phyloP scores from a whole-genome alignment of 805 yeast species.

The Candida argentea region DNA sequence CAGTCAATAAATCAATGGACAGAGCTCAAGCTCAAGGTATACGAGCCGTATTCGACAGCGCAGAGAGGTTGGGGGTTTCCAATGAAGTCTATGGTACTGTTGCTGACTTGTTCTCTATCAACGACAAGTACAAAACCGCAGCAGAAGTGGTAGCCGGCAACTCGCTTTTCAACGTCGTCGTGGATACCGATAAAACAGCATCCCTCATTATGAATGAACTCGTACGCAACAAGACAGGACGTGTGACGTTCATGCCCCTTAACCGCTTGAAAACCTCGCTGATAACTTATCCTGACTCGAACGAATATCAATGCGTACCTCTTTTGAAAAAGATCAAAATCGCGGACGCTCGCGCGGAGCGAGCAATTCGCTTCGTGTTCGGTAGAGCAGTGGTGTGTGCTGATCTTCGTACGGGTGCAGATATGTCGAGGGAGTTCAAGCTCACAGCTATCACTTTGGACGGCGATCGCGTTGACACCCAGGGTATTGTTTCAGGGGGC shows the following conservation, averaged over 20 bases:
- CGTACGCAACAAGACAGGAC: slow-evolving; percentile 58
- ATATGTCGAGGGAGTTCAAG: slow-evolving; percentile 48
- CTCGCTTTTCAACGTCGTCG: slow-evolving; percentile 79
- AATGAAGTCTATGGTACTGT: slow-evolving; percentile 70
- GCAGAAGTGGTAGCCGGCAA: slow-evolving; percentile 87
- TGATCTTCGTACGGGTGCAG: slow-evolving; percentile 57
- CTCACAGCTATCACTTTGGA: slow-evolving; percentile 79
- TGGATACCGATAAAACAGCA: slow-evolving; percentile 81
- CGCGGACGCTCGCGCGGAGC: slow-evolving; percentile 40
- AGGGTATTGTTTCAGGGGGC: slow-evolving; percentile 86
- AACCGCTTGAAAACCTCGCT: slow-evolving; percentile 44
- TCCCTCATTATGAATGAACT: slow-evolving; percentile 68
- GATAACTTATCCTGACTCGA: slow-evolving; percentile 47
- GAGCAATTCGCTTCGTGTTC: slow-evolving; percentile 71
- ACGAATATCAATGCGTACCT: slow-evolving; percentile 58
- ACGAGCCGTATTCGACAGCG: slow-evolving; percentile 54
- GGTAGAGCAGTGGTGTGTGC: slow-evolving; percentile 72
- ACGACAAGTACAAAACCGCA: slow-evolving; percentile 75
- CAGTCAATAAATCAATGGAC: slow-evolving; percentile 66
- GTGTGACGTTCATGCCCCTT: slow-evolving; percentile 87
- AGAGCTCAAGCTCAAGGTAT: slow-evolving; percentile 62
- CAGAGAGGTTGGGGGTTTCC: slow-evolving; percentile 46
- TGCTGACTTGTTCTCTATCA: slow-evolving; percentile 73
- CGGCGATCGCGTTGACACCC: slow-evolving; percentile 81
- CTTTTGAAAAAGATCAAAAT: slow-evolving; percentile 63